A percentile compares a stretch with the other conserved stretches of the same genome.
phyloP scores from a whole-genome alignment of 768 basidiomycete genomes.

The Calocera cornea region DNA sequence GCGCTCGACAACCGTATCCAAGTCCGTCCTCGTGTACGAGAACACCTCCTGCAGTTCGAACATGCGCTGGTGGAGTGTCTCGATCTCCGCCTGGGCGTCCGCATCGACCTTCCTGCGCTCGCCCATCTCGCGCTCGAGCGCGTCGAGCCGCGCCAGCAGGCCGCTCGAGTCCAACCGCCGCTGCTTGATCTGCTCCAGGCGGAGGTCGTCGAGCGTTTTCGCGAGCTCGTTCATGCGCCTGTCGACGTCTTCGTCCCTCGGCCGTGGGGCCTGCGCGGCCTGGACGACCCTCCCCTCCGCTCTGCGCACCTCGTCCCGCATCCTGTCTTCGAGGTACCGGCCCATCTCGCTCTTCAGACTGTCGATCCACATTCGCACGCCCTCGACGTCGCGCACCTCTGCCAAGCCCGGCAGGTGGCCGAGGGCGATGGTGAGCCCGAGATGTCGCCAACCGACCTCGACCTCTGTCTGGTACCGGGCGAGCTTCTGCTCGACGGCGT shows the following conservation, averaged over 20 bases:
- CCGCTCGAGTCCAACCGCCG: not conserved
- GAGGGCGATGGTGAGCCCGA: not conserved
- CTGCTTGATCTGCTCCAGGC: not conserved
- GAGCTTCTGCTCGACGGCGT: not conserved
- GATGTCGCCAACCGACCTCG: not conserved
- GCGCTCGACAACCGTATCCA: not conserved
- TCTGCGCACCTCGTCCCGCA: not conserved
- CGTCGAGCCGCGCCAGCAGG: not conserved
- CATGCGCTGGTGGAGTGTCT: not conserved
- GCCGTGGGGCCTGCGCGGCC: not conserved
- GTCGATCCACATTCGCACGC: not conserved
- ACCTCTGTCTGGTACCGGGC: not conserved
- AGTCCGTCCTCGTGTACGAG: not conserved
- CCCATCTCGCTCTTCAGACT: not conserved
- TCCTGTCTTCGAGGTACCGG: not conserved
- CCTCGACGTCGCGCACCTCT: not conserved
- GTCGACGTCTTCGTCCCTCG: not conserved
- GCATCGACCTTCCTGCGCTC: not conserved
- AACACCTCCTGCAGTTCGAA: not conserved
- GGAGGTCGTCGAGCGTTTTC: not conserved
- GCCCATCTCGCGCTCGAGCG: not conserved
- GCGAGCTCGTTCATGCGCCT: not conserved
- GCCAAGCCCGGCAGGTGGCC: not conserved
- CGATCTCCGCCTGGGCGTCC: not conserved
- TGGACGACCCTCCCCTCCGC: not conserved